phyloP scores from a whole-genome alignment of 2,329 filamentous ascomycete species.

The Diatrype stigma region DNA sequence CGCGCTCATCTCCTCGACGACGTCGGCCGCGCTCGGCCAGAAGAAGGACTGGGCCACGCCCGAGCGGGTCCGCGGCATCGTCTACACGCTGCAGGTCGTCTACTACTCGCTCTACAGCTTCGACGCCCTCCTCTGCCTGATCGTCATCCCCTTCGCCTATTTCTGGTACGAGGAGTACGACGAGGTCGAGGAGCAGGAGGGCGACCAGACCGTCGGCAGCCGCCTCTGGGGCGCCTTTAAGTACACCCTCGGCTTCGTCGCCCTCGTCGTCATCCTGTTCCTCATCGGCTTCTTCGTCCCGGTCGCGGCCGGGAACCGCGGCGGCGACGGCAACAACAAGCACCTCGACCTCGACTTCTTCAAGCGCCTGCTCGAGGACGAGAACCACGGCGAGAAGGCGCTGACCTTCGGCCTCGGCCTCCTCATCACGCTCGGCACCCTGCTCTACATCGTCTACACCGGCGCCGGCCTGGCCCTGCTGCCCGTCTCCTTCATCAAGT shows the following conservation, averaged over 20 bases:
- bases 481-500: slow-evolving; percentile 88
- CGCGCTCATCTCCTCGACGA: slow-evolving; percentile 87
- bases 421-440: slow-evolving; percentile 79
- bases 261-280: slow-evolving; percentile 78
- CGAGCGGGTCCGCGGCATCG: slow-evolving; percentile 70
- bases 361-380: slow-evolving; percentile 67
- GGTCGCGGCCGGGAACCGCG: slow-evolving; percentile 63
- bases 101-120: slow-evolving; percentile 93
- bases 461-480: slow-evolving; percentile 83
- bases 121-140: slow-evolving; percentile 81
- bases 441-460: slow-evolving; percentile 86
- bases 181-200: slow-evolving; percentile 78
- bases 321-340: too few species aligned
- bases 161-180: slow-evolving; percentile 99
- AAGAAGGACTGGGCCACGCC: slow-evolving; percentile 96
- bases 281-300: slow-evolving; percentile 92
- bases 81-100: slow-evolving; percentile 76
- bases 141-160: slow-evolving; percentile 92
- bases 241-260: slow-evolving; percentile 82
- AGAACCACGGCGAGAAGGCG: slow-evolving; percentile 89
- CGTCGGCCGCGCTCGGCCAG: slow-evolving; percentile 65
- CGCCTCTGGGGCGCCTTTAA: slow-evolving; percentile 82
- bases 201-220: slow-evolving; percentile 64
- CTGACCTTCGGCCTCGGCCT: slow-evolving; percentile 85
- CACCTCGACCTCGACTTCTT: slow-evolving; percentile 88